These are phyloP conservation scores for Phytophthora quininea DNA, from an alignment of 352 stramenopile genomes.

Conservation along the genomic window DNA sequence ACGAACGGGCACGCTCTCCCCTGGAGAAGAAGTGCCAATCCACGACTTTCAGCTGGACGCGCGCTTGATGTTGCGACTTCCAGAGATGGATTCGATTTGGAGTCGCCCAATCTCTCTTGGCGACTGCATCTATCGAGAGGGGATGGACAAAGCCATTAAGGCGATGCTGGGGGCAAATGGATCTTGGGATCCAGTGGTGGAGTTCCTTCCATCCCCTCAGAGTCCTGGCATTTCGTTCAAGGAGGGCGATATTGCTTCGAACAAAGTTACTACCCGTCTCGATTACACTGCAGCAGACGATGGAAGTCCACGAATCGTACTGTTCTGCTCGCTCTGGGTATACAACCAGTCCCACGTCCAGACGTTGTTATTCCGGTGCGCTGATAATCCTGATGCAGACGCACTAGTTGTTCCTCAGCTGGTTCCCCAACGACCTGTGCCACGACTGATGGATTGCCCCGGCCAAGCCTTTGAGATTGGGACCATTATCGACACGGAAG, in stretches of 20 bases:
- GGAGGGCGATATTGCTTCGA: conserved; percentile 66
- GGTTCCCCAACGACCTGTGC: conserved; percentile 68
- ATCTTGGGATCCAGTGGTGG: conserved; percentile 66
- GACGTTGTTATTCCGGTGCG: conserved; percentile 75
- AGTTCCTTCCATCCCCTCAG: conserved; percentile 71
- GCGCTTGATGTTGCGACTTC: conserved; percentile 69
- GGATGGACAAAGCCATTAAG: conserved; percentile 71
- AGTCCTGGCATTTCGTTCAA: conserved; percentile 65
- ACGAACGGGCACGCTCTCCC: conserved; percentile 73
- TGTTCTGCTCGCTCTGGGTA: conserved; percentile 89
- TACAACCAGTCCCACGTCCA: conserved; percentile 91
- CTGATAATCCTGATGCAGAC: conserved; percentile 53
- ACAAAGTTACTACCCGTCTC: conserved; percentile 72
- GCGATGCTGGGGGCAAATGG: conserved; percentile 61
- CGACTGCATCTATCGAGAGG: conserved; percentile 85
- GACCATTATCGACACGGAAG: conserved; percentile 84
- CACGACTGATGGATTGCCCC: conserved; percentile 85
- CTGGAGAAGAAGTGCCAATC: conserved; percentile 83
- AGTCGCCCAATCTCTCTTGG: conserved; percentile 67
- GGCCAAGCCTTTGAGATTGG: conserved; percentile 87
- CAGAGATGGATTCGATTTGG: conserved; percentile 90
- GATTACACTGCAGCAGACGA: conserved; percentile 87
- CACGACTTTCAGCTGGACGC: conserved; percentile 86
- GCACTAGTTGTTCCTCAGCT: conserved; percentile 68
- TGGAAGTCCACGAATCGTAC: conserved; percentile 80